Conservation (phyloP, 805 yeast species). For the Myxozyma vanderwaltii region DNA sequence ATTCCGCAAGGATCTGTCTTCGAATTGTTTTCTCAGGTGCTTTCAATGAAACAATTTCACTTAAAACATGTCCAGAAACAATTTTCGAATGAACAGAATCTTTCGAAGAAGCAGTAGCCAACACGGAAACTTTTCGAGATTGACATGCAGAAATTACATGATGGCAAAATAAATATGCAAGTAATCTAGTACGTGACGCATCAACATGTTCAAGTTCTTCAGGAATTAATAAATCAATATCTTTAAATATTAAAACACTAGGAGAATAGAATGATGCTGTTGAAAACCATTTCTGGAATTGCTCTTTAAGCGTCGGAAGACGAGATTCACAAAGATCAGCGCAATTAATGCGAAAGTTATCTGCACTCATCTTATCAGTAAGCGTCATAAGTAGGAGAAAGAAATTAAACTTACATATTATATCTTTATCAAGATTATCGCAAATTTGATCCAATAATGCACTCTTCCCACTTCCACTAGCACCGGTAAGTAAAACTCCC, state of each 20-base stretch:
- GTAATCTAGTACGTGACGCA: conserved; percentile 60
- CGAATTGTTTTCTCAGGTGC: conserved; percentile 73
- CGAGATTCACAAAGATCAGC: conserved; percentile 60
- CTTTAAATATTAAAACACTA: conserved; percentile 71
- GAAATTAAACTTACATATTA: conserved; percentile 45
- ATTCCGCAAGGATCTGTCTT: conserved; percentile 49
- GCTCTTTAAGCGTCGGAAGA: conserved; percentile 50
- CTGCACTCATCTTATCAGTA: conserved; percentile 3
- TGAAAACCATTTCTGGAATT: conserved; percentile 50
- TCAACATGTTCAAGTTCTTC: conserved; percentile 64
- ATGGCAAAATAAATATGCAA: conserved; percentile 61
- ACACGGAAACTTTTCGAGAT: conserved; percentile 53
- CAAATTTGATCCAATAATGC: conserved; percentile 52
- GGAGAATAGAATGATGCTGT: conserved; percentile 78
- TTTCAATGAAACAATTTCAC: conserved; percentile 58
- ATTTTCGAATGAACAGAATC: conserved; percentile 64
- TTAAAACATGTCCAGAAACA: conserved; percentile 70
- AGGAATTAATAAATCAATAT: conserved; percentile 70
- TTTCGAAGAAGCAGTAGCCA: conserved; percentile 65
- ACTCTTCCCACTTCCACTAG: conserved; percentile 82
- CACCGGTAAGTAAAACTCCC: conserved; percentile 69
- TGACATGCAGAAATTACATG: conserved; percentile 47
- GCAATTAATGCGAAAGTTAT: conserved; percentile 55
- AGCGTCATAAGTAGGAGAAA: background rate
- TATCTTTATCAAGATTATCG: conserved; percentile 42